Evolutionary conservation across 345 rosid species (phyloP), one percentile per base, ranked within the genome.

Genomic region (Syzygium grande): DNA sequence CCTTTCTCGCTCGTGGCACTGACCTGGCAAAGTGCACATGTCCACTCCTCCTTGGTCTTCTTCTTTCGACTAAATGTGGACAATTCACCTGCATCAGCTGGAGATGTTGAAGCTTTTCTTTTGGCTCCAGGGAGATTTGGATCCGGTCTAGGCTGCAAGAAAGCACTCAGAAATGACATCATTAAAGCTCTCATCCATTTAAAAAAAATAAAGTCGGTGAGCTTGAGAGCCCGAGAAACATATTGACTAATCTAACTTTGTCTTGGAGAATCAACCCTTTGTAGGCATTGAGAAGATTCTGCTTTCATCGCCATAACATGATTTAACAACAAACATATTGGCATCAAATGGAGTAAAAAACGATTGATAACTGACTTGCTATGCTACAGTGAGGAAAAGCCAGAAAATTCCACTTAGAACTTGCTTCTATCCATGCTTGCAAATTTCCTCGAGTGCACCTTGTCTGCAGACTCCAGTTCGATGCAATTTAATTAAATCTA

Each of bases 91-190:
- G 68, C 87, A 77, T 30, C 87, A 51, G 43, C 88, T 55, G 92
- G 88, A 23, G 89, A 84, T 63, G 88, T 90, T 52, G 30, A 84
- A 30, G 89, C 91, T 88, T 93, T 93, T 88, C 94, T 88, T 90
- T 93, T 96, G 87, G 41, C 84, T 87, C 89, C 92, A 79, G 85
- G 52, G 85, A 89, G 54, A 87, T 84, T 87, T 79, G 93, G 87
- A 59, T 92, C 91, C 23, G 94, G 91, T 91, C 92, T 96, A 6
- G 87, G 91, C 97, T 95, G 93, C 92, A 92, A 90, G 17, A 89
- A 3, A 85, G 52, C 34, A 85, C 89, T 86, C 87, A 83, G 65
- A 73, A 87, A 84, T 78, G 85, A 56, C 34, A 53, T 13, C 22
- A 29, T 49, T 15, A 30, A 84, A 84, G 51, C 85, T 46, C 56